Evolutionary conservation across 306 rosid species (phyloP), one percentile per base, ranked within the genome.

Genomic region (Dalbergia cochinchinensis): DNA sequence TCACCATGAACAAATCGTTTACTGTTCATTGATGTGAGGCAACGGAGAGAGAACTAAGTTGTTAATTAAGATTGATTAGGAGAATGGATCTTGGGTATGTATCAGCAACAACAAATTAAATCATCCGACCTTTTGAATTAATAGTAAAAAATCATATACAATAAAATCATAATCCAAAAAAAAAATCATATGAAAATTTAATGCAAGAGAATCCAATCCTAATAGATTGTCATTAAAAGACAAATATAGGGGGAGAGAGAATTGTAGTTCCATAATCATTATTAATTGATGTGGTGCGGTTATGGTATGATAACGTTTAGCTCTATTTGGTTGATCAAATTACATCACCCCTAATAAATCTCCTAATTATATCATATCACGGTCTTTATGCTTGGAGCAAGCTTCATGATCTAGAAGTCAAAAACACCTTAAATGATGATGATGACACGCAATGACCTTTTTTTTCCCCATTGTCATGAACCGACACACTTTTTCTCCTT

Each of bases 321-420:
- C n/a, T 55, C 39, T 54, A 48, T 51, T 53, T 68, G 60, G 57
- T 64, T 65, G 31, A 41, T 62, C 76, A 74, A 85, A 85, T 78
- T 31, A 78, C 81, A 26, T 39, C 37, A 34, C 47, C 78, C 3
- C 15, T 31, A 15, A 26, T 33, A 15, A 55, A 65, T 19, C 9
- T 61, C 13, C 57, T 14, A 60, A 7, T 64, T 79, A 22, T 20
- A 9, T 59, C 11, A 42, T 42, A 8, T 37, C 41, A 37, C 1
- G 11, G 47, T 42, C 7, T 69, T 79, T 53, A 15, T 20, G 58
- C 20, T 22, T 22, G 37, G 8, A 5, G 39, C 65, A 8, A 22
- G 11, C 22, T 35, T 39, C 14, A 20, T 26, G 19, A 2, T 54
- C 53, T 69, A 55, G 16, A 44, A 65, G 70, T 73, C 76, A 80